phyloP scores from a whole-genome alignment of 805 yeast genomes.

The Cyberlindnera petersonii region DNA sequence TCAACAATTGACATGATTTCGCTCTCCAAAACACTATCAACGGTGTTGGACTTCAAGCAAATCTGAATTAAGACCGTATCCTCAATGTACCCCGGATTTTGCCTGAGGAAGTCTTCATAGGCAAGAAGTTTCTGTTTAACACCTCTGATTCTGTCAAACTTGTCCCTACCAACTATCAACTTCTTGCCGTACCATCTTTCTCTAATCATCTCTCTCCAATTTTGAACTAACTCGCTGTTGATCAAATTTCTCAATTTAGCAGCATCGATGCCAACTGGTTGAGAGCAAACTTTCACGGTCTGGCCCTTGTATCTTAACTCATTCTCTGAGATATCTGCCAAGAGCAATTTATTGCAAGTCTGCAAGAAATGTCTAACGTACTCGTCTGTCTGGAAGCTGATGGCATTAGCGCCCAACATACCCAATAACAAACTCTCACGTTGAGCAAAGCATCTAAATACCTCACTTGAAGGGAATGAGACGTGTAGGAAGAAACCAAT shows the following conservation, averaged over 20 bases:
- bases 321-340: conserved; percentile 76
- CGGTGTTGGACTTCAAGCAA: conserved; percentile 50
- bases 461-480: conserved; percentile 93
- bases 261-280: conserved; percentile 80
- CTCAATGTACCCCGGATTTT: conserved; percentile 67
- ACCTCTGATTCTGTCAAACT: conserved; percentile 83
- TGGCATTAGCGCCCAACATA: conserved; percentile 80
- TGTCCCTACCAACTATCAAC: conserved; percentile 83
- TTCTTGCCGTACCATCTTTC: conserved; percentile 73
- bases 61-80: conserved; percentile 79
- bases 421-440: conserved; percentile 75
- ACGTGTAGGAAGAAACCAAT: conserved; percentile 92
- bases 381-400: conserved; percentile 89
- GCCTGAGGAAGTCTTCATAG: conserved; percentile 69
- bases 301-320: conserved; percentile 56
- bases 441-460: conserved; percentile 89
- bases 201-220: conserved; percentile 67
- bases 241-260: conserved; percentile 46
- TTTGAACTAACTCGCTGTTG: conserved; percentile 43
- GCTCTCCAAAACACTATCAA: conserved; percentile 61
- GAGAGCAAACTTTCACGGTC: conserved; percentile 50
- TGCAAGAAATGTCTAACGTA: conserved; percentile 92
- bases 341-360: conserved; percentile 77
- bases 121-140: conserved; percentile 83
- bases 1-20: conserved; percentile 76